Percentiles rank a stretch among this genome's conserved stretches.
phyloP scores from a whole-genome alignment of 2,329 filamentous ascomycete genomes.

The Westerdykella aurantiaca region DNA sequence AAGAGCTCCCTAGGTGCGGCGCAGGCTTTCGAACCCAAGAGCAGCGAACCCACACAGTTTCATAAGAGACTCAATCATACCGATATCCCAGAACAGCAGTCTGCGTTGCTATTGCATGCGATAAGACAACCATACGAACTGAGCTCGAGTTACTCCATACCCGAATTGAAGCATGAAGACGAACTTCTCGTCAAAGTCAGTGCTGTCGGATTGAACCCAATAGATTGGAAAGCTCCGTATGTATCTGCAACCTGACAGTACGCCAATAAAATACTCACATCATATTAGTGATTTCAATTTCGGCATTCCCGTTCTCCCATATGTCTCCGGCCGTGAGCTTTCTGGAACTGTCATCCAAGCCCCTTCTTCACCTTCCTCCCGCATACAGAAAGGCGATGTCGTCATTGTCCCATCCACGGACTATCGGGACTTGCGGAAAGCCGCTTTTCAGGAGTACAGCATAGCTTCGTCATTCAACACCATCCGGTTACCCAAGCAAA shows the following conservation, averaged over 20 bases:
- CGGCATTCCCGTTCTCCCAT: slow-evolving; percentile 61
- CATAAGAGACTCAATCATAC: slow-evolving; percentile 5
- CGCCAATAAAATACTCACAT: not conserved
- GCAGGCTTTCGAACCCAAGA: not conserved
- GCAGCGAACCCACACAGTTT: slow-evolving; percentile 3
- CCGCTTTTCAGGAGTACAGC: slow-evolving; percentile 65
- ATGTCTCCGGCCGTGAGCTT: slow-evolving; percentile 65
- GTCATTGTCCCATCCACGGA: slow-evolving; percentile 65
- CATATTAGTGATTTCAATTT: slow-evolving; percentile 60
- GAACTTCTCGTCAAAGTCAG: slow-evolving; percentile 60
- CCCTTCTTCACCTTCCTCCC: slow-evolving; percentile 35
- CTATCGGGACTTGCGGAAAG: slow-evolving; percentile 66
- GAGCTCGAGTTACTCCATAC: slow-evolving; percentile 43
- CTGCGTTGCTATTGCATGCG: slow-evolving; percentile 48
- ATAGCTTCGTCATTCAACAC: slow-evolving; percentile 61
- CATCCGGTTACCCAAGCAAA: slow-evolving; percentile 53
- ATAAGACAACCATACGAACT: slow-evolving; percentile 48
- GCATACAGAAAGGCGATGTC: slow-evolving; percentile 41
- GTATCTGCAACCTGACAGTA: slow-evolving; percentile 21
- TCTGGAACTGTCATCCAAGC: slow-evolving; percentile 56
- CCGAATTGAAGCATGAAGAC: slow-evolving; percentile 39
- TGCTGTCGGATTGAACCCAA: slow-evolving; percentile 67
- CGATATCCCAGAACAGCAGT: slow-evolving; percentile 33
- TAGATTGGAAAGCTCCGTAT: slow-evolving; percentile 70
- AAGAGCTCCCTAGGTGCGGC: slow-evolving; percentile 2